Base-by-base conservation (phyloP, 305 asterid species). In the Rubia peregrina region DNA sequence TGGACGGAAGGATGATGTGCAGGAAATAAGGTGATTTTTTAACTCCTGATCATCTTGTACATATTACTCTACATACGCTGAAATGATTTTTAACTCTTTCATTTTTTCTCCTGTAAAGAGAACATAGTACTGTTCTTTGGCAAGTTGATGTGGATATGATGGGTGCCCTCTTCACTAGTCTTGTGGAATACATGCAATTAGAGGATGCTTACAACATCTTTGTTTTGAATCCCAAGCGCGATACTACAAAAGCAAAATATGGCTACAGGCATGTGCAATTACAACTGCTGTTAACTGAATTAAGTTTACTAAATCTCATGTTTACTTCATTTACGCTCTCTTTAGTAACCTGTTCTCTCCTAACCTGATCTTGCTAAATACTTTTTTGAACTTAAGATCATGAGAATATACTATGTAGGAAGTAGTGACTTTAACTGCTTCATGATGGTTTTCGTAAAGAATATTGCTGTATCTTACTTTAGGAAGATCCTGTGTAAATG, bases 101-200 rank as follows among this genome's bases (percentile, higher is more conserved):
- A 63, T 75, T 66, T 46, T 74, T 68, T 71, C 72, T 73, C 71
- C 65, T 22, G 24, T 68, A 36, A 73, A 94, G 96, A 81, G 96
- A 87, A 68, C 91, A 84, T 73, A 85, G 77, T 62, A 73, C 71
- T 68, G 88, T 85, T 80, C 82, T 84, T 70, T 91, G 98, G 99
- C 98, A 91, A 87, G 96, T 94, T 80, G 99, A 94, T 72, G 85
- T 86, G 78, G 99, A 94, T 84, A 81, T 91, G 98, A 88, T 94
- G 83, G 86, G 85, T 79, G 84, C 79, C 80, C 66, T 91, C 77
- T 78, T 88, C 87, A 83, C 83, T 82, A 91, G 96, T 81, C 96
- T 94, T 68, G 91, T 94, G 80, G 98, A 94, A 76, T 94, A 94
- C 85, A 80, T 94, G 81, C 91, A 89, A 68, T 76, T 94, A 80